Evolutionary conservation across 2,329 filamentous ascomycete species (phyloP), one percentile per base, ranked within the genome.

Genomic region (Penicillium sp.): DNA sequence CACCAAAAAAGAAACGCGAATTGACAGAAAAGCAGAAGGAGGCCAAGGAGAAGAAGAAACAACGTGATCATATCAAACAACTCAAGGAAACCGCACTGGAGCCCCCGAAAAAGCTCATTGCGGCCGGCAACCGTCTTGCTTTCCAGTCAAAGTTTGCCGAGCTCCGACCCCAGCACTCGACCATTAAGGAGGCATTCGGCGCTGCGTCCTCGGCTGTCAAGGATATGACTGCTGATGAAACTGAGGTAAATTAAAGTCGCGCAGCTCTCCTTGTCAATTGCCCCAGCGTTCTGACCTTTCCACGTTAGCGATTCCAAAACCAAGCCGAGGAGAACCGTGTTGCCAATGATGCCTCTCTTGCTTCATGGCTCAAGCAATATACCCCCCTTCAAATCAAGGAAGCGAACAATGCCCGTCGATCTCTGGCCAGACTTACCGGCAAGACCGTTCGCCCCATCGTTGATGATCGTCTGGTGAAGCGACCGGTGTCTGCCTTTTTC

Each of bases 351-450:
- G 72, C 74, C 21, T 76, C 74, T 14, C 82, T 81, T 67, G 74
- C 81, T 29, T 68, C 77, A 57, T 90, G 84, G 84, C 70, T 89
- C 21, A 69, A 80, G 31, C 73, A 71, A 3, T 72, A 86, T 66
- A 83, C 83, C 1, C 80, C 84, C 10, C 75, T 83, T 5, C 70
- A 87, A 66, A 88, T 90, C 63, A 75, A 75, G 46, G 57, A 77
- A 3, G 87, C 87, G 55, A 90, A 90, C 69, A 67, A 62, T 11
- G 87, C 87, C 11, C 83, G 87, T 37, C 57, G 39, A 27, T 62
- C 52, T n/a, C 69, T 80, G 9, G 53, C 55, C 1, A 66, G 58
- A 26, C 60, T 73, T 47, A 62, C 55, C 11, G 39, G 62, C 3
- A 66, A 66, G 45, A 61, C 55, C 43, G 58, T 61, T 26, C 26